These are phyloP conservation scores for Hysterium pulicare DNA, from an alignment of 2,329 filamentous ascomycete species.

Conservation along the genomic window DNA sequence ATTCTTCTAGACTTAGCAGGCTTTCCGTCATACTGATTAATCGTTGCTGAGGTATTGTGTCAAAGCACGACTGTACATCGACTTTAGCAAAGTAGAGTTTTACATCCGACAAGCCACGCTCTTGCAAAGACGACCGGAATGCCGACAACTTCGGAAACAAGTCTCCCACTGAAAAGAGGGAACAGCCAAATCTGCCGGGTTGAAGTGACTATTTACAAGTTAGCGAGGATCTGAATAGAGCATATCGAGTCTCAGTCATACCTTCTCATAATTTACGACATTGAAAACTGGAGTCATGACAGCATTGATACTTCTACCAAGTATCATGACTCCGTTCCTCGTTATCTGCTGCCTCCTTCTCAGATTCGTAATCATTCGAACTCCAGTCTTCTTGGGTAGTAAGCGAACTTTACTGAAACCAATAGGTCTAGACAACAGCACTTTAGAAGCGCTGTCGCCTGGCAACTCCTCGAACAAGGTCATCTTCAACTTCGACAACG, in stretches of 20 bases:
- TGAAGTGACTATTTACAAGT: constrained; percentile 21
- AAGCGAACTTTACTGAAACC: constrained; percentile 78
- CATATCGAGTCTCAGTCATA: constrained; percentile 27
- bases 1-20: constrained; percentile 58
- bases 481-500: constrained; percentile 62
- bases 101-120: constrained; percentile 29
- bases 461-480: constrained; percentile 78
- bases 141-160: constrained; percentile 69
- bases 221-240: constrained; percentile 8
- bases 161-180: constrained; percentile 77
- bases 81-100: constrained; percentile 84
- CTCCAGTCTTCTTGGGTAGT: constrained; percentile 72
- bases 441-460: constrained; percentile 51
- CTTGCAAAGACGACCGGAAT: constrained; percentile 58
- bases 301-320: constrained; percentile 66
- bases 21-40: constrained; percentile 64
- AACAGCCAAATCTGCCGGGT: constrained; percentile 66
- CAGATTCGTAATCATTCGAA: constrained; percentile 86
- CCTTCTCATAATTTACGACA: constrained; percentile 75
- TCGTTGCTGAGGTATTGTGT: constrained; percentile 83
- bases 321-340: constrained; percentile 51
- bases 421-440: constrained; percentile 62
- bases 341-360: constrained; percentile 58
- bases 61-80: constrained; percentile 89
- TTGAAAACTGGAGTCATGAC: constrained; percentile 71